Base-by-base conservation (phyloP, 2,329 filamentous ascomycete genomes). In the Metarhizium sp. region DNA sequence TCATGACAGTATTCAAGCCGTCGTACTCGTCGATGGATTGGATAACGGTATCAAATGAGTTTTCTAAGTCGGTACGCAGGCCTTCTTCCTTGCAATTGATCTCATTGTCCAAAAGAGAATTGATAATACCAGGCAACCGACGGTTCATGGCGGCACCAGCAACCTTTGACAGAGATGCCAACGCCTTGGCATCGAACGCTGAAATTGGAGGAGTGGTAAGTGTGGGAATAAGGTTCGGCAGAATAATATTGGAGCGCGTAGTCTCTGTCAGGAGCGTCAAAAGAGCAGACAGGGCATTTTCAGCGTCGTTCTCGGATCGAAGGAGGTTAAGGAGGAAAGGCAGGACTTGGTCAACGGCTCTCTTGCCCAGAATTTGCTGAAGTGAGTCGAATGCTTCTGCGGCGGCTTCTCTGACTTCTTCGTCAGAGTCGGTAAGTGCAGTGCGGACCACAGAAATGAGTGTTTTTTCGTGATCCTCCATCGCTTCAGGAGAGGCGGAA, bases 311-410 rank as follows among this genome's bases (percentile, higher is more conserved):
- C 56, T 96, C 89, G 50, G 86, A 87, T 55, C 92, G 86, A 57
- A 99, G 76, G n/a, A 97, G 81, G 67, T 84, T 92, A 66, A 99
- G 85, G 34, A 99, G 84, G 73, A 91, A 87, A 54, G 95, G 95
- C 59, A 99, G 78, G 29, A 99, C 94, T 68, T 97, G 91, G 66
- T 99, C 92, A 52, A 99, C 88, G 54, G 91, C 92, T 65, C 84
- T 88, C 78, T 96, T 97, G 75, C 94, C 94, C 59, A 97, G 78
- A 52, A 95, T 89, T 65, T 92, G 88, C 71, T 99, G 94, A 57
- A 99, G 73, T 38, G 92, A 90, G 70, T 99, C 94, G 66, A 99
- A 99, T 2, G 94, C 94, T 71, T 99, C 94, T 25, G 95, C 94
- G 30, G 95, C 94, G 56, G 94, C 90, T 71, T 99, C 94, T 68